Percentiles rank a stretch among this genome's conserved stretches.
Evolutionary conservation across 176 grass and related monocot species (phyloP).

Genomic region (Coix lacrymajobi): DNA sequence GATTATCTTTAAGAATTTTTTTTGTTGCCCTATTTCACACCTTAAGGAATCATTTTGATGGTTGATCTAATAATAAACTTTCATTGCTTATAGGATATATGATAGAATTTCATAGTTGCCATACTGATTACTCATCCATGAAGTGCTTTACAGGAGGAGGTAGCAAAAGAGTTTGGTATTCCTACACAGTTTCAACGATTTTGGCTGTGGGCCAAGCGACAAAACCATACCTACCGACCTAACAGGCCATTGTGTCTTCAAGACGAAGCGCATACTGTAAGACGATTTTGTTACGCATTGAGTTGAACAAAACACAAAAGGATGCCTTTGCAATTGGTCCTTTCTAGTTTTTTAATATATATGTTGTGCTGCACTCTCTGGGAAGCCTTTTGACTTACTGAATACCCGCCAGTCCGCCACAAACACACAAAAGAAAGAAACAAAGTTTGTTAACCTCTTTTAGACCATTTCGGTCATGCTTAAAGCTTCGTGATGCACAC

Average conservation of each 20-base stretch:
- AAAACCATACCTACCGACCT: constrained; percentile 97
- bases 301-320: background rate
- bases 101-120: constrained; percentile 4
- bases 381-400: background rate
- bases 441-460: background rate
- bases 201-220: constrained; percentile 98
- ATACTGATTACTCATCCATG: constrained; percentile 47
- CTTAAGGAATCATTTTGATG: constrained; percentile 9
- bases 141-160: constrained; percentile 92
- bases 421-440: too few species aligned
- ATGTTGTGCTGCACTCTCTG: background rate
- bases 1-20: background rate
- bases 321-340: background rate
- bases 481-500: background rate
- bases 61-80: background rate
- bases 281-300: constrained; percentile 29
- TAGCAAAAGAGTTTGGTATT: constrained; percentile 89
- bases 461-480: background rate
- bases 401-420: background rate
- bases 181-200: constrained; percentile 86
- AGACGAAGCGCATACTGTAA: constrained; percentile 91
- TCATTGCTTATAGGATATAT: background rate
- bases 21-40: background rate
- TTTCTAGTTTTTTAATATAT: background rate
- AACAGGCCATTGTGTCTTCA: constrained; percentile 73